Conservation (phyloP, 345 rosid species). For the Ceriops decandra region DNA sequence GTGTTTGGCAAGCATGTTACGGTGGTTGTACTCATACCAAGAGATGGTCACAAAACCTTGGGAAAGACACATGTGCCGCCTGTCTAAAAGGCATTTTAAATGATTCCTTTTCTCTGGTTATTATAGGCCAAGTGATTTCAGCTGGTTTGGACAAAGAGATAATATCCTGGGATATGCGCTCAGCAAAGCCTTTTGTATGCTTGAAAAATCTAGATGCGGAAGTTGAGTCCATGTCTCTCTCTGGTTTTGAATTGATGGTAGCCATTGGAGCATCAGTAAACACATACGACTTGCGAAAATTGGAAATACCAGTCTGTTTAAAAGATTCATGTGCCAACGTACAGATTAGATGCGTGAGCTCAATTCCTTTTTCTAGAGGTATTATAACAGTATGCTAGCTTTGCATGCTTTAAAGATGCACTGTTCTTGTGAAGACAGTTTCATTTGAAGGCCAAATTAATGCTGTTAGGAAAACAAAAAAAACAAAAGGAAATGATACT, state of each 20-base stretch:
- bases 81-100: not conserved
- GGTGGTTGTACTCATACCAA: not conserved
- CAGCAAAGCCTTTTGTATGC: slow-evolving; percentile 27
- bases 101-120: slow-evolving; percentile 9
- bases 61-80: too few species aligned
- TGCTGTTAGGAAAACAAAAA: not conserved
- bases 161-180: slow-evolving; percentile 62
- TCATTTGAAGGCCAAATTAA: not conserved
- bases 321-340: slow-evolving; percentile 46
- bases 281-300: slow-evolving; percentile 63
- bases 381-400: slow-evolving; percentile 15
- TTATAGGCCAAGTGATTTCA: slow-evolving; percentile 61
- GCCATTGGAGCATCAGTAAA: slow-evolving; percentile 55
- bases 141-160: slow-evolving; percentile 79
- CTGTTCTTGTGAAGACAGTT: not conserved
- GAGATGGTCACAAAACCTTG: too few species aligned
- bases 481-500: not conserved
- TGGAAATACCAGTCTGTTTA: slow-evolving; percentile 45
- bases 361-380: slow-evolving; percentile 55
- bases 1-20: too few species aligned
- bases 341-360: slow-evolving; percentile 53
- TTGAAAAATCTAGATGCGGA: slow-evolving; percentile 35
- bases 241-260: slow-evolving; percentile 56
- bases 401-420: slow-evolving; percentile 4
- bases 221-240: slow-evolving; percentile 64